These are phyloP conservation scores for Hygrophila difformis DNA, from an alignment of 257 asterid species.

Conservation along the genomic window DNA sequence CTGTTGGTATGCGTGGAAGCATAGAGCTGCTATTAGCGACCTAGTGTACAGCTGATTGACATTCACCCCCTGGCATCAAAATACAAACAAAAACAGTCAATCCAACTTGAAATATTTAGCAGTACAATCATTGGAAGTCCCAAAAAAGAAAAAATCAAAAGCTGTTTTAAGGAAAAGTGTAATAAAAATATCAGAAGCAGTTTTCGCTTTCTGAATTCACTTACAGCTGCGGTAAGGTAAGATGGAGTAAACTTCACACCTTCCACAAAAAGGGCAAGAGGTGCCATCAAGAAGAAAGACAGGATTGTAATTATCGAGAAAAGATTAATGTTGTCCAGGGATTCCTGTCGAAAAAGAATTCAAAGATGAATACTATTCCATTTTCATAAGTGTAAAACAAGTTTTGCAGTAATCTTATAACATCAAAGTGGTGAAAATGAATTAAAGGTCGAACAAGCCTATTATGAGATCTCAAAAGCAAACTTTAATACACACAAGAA, in stretches of 20 bases:
- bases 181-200: constrained; percentile 1
- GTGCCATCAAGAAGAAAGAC: constrained; percentile 50
- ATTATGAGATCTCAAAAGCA: too few species aligned
- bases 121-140: constrained; percentile 5
- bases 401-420: constrained; percentile 3
- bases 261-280: constrained; percentile 37
- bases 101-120: constrained; percentile 1
- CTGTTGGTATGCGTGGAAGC: constrained; percentile 99
- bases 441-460: too few species aligned
- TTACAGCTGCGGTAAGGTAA: constrained; percentile 67
- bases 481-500: background rate
- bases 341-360: constrained; percentile 33
- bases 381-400: background rate
- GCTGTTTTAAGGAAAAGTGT: constrained; percentile 1
- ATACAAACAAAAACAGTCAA: background rate
- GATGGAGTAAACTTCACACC: constrained; percentile 71
- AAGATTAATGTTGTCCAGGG: constrained; percentile 49
- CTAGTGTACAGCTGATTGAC: constrained; percentile 61
- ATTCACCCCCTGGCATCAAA: constrained; percentile 57
- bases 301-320: constrained; percentile 49
- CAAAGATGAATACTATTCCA: constrained; percentile 8
- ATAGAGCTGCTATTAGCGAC: constrained; percentile 82
- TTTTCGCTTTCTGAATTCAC: constrained; percentile 22
- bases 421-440: background rate
- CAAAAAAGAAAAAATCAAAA: constrained; percentile 7